These are phyloP conservation scores for Penicillium robsamsonii DNA, from an alignment of 495 filamentous ascomycete genomes.

Conservation along the genomic window DNA sequence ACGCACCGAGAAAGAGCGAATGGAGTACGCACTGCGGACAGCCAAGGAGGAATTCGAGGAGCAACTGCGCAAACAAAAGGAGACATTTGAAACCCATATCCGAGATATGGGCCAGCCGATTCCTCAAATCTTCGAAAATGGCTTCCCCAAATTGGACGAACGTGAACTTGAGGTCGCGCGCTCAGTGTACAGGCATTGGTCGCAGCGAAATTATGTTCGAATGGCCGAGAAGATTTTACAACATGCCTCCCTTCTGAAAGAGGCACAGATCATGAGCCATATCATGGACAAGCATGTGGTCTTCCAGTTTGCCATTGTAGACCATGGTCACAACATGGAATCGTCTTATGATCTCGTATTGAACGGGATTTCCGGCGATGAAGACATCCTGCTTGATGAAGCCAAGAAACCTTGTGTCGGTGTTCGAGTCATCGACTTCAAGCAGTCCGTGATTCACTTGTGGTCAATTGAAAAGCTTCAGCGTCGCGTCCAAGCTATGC, in stretches of 20 bases:
- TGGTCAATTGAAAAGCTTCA: slow-evolving; percentile 96
- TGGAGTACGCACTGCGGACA: slow-evolving; percentile 77
- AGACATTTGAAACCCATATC: slow-evolving; percentile 70
- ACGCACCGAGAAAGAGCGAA: slow-evolving; percentile 75
- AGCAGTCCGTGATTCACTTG: slow-evolving; percentile 78
- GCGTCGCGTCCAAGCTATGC: slow-evolving; percentile 82
- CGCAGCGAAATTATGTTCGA: slow-evolving; percentile 78
- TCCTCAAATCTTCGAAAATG: slow-evolving; percentile 48
- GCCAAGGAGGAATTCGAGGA: slow-evolving; percentile 85
- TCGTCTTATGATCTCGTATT: slow-evolving; percentile 96
- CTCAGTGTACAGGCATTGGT: slow-evolving; percentile 69
- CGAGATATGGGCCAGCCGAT: slow-evolving; percentile 57
- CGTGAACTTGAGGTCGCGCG: slow-evolving; percentile 69
- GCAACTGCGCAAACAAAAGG: slow-evolving; percentile 70
- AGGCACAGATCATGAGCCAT: slow-evolving; percentile 97
- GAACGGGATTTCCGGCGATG: slow-evolving; percentile 87
- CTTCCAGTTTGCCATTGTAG: slow-evolving; percentile 93
- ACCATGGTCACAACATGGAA: slow-evolving; percentile 79
- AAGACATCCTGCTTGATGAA: slow-evolving; percentile 78
- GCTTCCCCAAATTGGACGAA: slow-evolving; percentile 60
- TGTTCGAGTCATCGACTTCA: slow-evolving; percentile 89
- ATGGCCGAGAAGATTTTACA: slow-evolving; percentile 94
- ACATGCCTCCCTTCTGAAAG: slow-evolving; percentile 82
- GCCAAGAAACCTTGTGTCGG: slow-evolving; percentile 87
- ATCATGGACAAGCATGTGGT: slow-evolving; percentile 91